Base-by-base conservation (phyloP, 805 yeast genomes). In the Kodamaea neixiangensis region DNA sequence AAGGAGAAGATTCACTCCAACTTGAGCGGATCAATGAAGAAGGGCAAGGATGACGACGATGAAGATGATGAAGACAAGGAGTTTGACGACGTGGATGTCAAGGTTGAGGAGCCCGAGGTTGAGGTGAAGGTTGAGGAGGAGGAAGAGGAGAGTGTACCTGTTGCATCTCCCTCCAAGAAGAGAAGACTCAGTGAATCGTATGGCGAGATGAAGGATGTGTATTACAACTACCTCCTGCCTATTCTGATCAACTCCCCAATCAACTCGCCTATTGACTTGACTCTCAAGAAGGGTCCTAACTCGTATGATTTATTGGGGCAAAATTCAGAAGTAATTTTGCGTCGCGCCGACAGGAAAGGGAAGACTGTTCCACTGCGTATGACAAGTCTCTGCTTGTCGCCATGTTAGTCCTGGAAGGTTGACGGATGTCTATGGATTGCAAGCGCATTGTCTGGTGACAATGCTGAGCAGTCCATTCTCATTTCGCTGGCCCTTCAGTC, bases 251-350 rank as follows among this genome's bases (percentile, higher is more conserved):
- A 69, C 55, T 69, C 75, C 0, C 73, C 77, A 9, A 57, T 63
- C 31, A 68, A 64, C 57, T 70, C 76, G 2, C 77, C 78, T 14
- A 61, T 70, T 43, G 72, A 73, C 54, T 67, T 73, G 55, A 69
- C 73, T 21, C 37, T 43, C 42, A 29, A 43, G 42, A 44, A 49
- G 39, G 48, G 51, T 48, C 44, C 51, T 44, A 14, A 48, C 35
- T 48, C 50, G 14, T 58, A 57, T 61, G 75, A 68, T 63, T 59
- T 54, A 50, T 59, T 72, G 73, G 76, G 66, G 76, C 77, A 73
- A 70, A 71, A 72, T 72, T 72, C 77, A 65, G 77, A 68, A 73
- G 77, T 62, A 67, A 72, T 72, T 73, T 70, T 69, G 74, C 51
- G 51, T 64, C 54, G 52, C 58, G 58, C 52, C 33, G 37, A 18